Base-by-base conservation (phyloP, 2,329 filamentous ascomycete species). In the Thermothelomyces thermophilus region DNA sequence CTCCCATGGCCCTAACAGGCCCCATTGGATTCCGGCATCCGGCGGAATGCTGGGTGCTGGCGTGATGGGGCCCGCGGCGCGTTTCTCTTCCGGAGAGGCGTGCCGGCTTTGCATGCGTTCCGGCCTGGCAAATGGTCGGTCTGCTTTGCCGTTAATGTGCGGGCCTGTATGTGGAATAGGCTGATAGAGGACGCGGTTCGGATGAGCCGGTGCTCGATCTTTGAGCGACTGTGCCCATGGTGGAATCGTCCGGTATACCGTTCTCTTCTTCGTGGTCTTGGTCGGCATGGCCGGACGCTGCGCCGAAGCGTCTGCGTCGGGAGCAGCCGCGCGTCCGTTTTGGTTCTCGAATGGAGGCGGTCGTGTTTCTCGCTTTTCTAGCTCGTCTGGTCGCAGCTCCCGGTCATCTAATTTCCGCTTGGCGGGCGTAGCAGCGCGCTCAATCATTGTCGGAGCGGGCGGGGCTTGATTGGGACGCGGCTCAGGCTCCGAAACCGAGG, bases 1-100 rank as follows among this genome's bases (percentile, higher is more conserved):
- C 60, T 86, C 83, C 82, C 83, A 85, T 0, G 74, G 70, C 0
- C 77, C 77, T 3, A 83, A 64, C 20, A 70, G 40, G 50, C 50
- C 61, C 36, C 58, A 48, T 55, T 56, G 56, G 47, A 41, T 57
- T 20, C 51, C 53, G 7, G 49, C 28, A 26, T 49, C 53, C 11
- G 52, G 37, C 8, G 54, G 54, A 1, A 53, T 50, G 3, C 61
- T 58, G 16, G 64, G 55, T 0, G 61, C 55, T 7, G 61, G 53
- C 5, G 59, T 50, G 56, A 37, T 19, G 55, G 54, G 5, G 55
- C 55, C 43, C 24, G 56, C 52, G 19, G 68, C 60, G 17, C 70
- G 70, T 41, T 68, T 62, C 16, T 70, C 61, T 54, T 80, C 72
- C 4, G 74, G 72, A 2, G 76, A 77, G 2, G 68, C 48, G 51